phyloP scores from a whole-genome alignment of 805 yeast species.

The Ogataea naganishii region DNA sequence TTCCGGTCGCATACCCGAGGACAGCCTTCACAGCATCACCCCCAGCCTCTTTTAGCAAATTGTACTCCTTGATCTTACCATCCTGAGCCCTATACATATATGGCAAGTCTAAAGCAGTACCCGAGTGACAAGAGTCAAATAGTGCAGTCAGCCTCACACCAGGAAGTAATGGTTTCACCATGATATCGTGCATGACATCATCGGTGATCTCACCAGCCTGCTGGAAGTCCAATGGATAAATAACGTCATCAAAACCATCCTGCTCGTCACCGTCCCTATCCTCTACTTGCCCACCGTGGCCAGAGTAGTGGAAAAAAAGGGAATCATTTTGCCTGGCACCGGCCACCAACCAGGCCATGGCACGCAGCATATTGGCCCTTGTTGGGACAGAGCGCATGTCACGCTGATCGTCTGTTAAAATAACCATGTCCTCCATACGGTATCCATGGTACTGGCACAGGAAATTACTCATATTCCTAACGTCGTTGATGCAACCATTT shows the following conservation, averaged over 20 bases:
- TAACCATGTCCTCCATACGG: constrained; percentile 44
- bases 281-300: constrained; percentile 73
- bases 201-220: constrained; percentile 60
- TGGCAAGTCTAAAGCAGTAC: constrained; percentile 75
- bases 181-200: constrained; percentile 61
- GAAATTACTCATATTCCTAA: constrained; percentile 35
- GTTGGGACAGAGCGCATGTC: constrained; percentile 48
- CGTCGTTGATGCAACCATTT: constrained; percentile 80
- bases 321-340: constrained; percentile 73
- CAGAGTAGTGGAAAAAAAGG: constrained; percentile 74
- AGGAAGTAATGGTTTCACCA: constrained; percentile 61
- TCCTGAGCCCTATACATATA: constrained; percentile 67
- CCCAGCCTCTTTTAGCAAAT: constrained; percentile 68
- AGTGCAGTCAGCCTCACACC: constrained; percentile 75
- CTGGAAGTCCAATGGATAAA: constrained; percentile 40
- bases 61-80: constrained; percentile 78
- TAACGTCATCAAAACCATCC: constrained; percentile 28
- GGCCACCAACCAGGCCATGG: constrained; percentile 74
- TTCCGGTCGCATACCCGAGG: constrained; percentile 51
- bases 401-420: constrained; percentile 48
- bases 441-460: constrained; percentile 36
- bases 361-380: constrained; percentile 59
- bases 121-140: constrained; percentile 84
- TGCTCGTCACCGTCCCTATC: constrained; percentile 38
- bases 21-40: constrained; percentile 53